These are phyloP conservation scores for Thalia dealbata DNA, from an alignment of 176 grass and related monocot genomes.

Conservation along the genomic window DNA sequence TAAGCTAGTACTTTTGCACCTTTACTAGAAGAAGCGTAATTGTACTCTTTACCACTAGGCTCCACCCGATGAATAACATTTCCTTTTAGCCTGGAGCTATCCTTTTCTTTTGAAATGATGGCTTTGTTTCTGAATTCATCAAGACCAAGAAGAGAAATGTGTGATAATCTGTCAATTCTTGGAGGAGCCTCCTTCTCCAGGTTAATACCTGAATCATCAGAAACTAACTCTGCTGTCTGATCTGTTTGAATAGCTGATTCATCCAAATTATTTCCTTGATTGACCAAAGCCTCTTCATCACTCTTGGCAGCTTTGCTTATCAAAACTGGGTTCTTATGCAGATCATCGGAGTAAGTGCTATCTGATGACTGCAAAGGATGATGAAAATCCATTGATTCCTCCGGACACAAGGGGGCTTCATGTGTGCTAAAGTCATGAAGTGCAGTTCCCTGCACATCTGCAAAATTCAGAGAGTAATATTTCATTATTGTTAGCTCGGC, in stretches of 20 bases:
- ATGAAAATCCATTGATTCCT: background rate
- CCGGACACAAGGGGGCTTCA: constrained; percentile 26
- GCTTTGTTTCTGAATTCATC: constrained; percentile 87
- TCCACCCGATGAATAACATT: constrained; percentile 73
- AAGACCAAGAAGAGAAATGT: constrained; percentile 46
- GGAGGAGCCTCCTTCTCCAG: constrained; percentile 34
- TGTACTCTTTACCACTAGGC: constrained; percentile 83
- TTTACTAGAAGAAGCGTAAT: constrained; percentile 78
- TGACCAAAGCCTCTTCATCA: constrained; percentile 18
- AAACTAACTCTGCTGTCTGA: constrained; percentile 4
- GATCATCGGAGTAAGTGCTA: constrained; percentile 22
- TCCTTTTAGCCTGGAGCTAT: constrained; percentile 33
- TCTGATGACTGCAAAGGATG: constrained; percentile 7
- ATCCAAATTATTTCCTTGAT: constrained; percentile 15
- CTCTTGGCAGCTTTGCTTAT: constrained; percentile 13
- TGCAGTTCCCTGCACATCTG: constrained; percentile 47
- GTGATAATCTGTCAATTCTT: constrained; percentile 37
- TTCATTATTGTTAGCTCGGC: background rate
- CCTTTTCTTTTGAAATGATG: constrained; percentile 45
- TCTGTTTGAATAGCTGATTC: constrained; percentile 12
- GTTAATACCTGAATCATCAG: constrained; percentile 26
- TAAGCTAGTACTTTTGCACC: constrained; percentile 73
- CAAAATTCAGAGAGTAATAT: background rate
- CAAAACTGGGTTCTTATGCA: constrained; percentile 11
- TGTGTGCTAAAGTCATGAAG: constrained; percentile 16